Evolutionary conservation across 192 early-diverging fungal genomes (phyloP), one percentile per base, ranked within the genome.

Genomic region (Entomortierella parvispora): DNA sequence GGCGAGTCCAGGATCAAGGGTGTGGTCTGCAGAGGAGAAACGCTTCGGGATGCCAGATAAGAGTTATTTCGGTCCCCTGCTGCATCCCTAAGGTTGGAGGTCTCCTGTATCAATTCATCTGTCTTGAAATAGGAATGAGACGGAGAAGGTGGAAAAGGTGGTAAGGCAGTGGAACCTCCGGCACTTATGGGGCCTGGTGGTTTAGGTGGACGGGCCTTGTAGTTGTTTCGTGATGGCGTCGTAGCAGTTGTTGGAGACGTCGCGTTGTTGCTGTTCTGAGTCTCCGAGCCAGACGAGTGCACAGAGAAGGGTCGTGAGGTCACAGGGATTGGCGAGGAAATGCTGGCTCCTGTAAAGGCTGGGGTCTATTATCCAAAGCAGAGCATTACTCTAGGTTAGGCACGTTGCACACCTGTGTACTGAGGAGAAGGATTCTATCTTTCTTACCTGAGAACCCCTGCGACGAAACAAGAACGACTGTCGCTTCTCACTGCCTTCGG

Each of bases 1-100:
- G 65, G 65, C 5, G 74, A 77, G 9, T 68, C 74, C 7, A 77
- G 32, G 2, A 67, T 64, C n/a, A 63, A 37, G 5, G 74, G 74
- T 1, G 50, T 25, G 2, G 1, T 31, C 18, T 58, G 60, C 6
- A 43, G 49, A 3, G 66, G 60, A 25, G 74, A 63, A 3, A 26
- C 58, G 23, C 49, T 68, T n/a, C 65, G 44, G 9, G 61, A 44
- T 18, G 74, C 66, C 8, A 68, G 55, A 32, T 68, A 77, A 12
- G 55, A 52, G 23, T 42, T 64, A 18, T 48, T 52, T 55, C 62
- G 31, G 22, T 52, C 47, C 9, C 2, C 32, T 12, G 54, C 22
- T 25, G 6, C 23, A 2, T 22, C 31, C 12, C 34, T 40, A 29
- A 33, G 42, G 9, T 25, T 40, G 20, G 22, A 18, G 4, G 56